These are phyloP conservation scores for Tylopilus vinaceipallidus DNA, from an alignment of 768 basidiomycete species.

Conservation along the genomic window DNA sequence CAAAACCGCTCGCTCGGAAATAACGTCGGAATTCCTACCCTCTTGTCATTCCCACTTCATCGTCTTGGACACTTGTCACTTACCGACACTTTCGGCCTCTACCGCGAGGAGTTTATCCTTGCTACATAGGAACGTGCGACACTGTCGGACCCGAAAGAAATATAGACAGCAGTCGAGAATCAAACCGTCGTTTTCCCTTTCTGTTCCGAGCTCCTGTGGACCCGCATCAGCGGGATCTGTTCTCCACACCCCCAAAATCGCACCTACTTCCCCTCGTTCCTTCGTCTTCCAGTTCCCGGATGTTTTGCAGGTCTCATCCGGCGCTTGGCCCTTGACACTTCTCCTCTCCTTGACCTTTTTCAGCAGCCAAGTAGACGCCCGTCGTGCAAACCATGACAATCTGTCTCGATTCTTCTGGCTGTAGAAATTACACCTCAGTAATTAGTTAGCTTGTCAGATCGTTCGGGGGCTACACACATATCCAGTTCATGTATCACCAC, in stretches of 20 bases:
- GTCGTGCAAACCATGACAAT: conserved; percentile 63
- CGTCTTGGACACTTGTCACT: conserved; percentile 15
- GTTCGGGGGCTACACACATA: conserved; percentile 42
- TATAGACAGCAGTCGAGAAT: conserved; percentile 77
- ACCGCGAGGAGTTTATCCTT: conserved; percentile 67
- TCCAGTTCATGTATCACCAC: conserved; percentile 79
- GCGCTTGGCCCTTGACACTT: conserved; percentile 58
- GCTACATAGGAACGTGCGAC: conserved; percentile 61
- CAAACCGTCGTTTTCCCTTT: conserved; percentile 60
- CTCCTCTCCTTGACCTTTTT: conserved; percentile 56
- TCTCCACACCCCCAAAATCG: not conserved
- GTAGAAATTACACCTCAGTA: conserved; percentile 1
- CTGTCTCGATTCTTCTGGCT: conserved; percentile 42
- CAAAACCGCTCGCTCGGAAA: conserved; percentile 35
- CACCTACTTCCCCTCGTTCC: conserved; percentile 42
- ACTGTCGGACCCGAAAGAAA: conserved; percentile 41
- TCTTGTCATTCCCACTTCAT: conserved; percentile 14
- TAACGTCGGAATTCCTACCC: conserved; percentile 23
- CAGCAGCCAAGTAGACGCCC: conserved; percentile 67
- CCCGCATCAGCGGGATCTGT: not conserved
- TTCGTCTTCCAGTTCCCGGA: conserved; percentile 61
- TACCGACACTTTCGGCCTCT: conserved; percentile 47
- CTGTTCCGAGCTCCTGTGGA: conserved; percentile 25
- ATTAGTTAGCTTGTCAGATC: not conserved
- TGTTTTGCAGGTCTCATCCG: conserved; percentile 59